Evolutionary conservation across 2,329 filamentous ascomycete species (phyloP), one percentile per base, ranked within the genome.

Genomic region (Didymella pinodella): DNA sequence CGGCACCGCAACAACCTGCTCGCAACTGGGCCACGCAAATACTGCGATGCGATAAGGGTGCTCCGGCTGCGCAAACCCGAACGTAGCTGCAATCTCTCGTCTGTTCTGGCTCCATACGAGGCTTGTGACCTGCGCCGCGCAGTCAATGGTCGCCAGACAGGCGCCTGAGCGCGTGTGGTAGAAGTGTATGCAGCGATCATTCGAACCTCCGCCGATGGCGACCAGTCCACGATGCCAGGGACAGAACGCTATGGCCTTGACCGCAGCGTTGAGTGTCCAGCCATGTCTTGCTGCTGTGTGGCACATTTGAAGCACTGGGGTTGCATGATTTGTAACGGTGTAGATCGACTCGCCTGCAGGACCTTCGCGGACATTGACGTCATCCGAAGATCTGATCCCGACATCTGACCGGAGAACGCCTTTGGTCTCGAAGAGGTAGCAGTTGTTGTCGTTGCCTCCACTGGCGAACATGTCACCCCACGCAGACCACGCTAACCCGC

Each of bases 201-300:
- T 96, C 45, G 91, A 94, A 25, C 95, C 95, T 38, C 95, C 94
- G 3, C 95, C 93, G 1, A 94, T 96, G 14, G 95, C 95, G 38
- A 99, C 79, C 4, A 99, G 84, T 3, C 90, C 90, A 25, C 90
- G 86, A 56, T 94, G 90, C 94, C 93, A 99, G 0, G 95, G 94
- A 63, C 94, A 96, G 77, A 98, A 98, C 2, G 95, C 93, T 67
- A 98, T 95, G 31, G 95, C 95, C 77, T 99, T 99, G 65, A 98
- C 91, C 2, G 95, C 95, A 0, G 94, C 94, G 26, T 87, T 87
- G 74, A 99, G 92, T 11, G 82, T 77, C 86, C 92, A 95, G 31
- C 85, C 85, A 74, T 96, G 88, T 67, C 85, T 89, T 69, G 90
- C 87, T 29, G 82, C 79, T 7, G 86, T 86, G 6, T 78, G 70